Evolutionary conservation across 2,329 filamentous ascomycete genomes (phyloP).

Genomic region (Ascosphaera pollenicola): DNA sequence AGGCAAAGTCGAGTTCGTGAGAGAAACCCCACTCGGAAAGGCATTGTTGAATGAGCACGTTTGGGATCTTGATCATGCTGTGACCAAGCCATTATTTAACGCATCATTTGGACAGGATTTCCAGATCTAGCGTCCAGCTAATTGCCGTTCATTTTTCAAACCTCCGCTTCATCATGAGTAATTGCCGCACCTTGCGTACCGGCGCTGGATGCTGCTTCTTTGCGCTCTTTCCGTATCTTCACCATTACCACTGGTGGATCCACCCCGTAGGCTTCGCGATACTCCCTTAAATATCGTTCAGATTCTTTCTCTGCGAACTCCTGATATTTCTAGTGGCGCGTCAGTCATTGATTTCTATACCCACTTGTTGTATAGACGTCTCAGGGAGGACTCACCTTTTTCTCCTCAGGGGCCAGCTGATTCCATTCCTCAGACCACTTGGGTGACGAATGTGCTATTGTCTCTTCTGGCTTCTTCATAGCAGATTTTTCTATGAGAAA

Average conservation of each 20-base stretch:
- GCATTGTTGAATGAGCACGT: no score
- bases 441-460: slow-evolving; percentile 13
- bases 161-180: no score
- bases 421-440: slow-evolving; percentile 2
- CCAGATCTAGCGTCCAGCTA: no score
- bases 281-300: neutral
- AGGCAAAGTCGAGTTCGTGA: neutral
- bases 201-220: no score
- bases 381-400: slow-evolving; percentile 7
- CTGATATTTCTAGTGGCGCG: neutral
- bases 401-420: slow-evolving; percentile 16
- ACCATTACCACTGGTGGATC: neutral
- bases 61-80: no score
- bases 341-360: neutral
- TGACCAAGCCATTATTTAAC: no score
- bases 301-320: neutral
- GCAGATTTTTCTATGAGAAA: slow-evolving; percentile 25
- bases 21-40: no score
- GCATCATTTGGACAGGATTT: no score
- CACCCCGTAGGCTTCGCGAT: neutral
- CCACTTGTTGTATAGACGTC: neutral
- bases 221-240: neutral
- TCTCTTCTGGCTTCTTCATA: slow-evolving; percentile 31
- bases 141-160: no score
- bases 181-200: no score